Evolutionary conservation across 2,329 filamentous ascomycete genomes (phyloP), one percentile per base, ranked within the genome.

Genomic region (Alternaria angustiovoidea): DNA sequence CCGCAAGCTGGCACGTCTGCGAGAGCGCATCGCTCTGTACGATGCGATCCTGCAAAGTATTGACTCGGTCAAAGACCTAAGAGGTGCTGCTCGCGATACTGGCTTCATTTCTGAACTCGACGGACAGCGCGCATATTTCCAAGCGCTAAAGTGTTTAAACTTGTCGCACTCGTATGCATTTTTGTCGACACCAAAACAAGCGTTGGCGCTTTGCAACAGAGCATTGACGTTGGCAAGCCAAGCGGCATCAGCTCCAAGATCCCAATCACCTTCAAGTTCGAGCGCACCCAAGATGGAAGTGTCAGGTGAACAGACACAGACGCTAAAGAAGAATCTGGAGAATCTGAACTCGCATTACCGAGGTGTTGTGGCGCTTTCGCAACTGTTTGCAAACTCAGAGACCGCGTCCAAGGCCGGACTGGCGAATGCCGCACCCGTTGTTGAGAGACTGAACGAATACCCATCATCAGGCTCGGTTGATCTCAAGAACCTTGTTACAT

Each of bases 1-100:
- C 20, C 89, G 89, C 64, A 93, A 92, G 75, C 82, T 97, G 52
- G 89, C 90, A 12, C 89, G 91, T 70, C 83, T 98, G 52, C 91
- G 93, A 73, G 94, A 98, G 77, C 90, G 92, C 70, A 88, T 92
- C 14, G 94, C 94, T 3, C 84, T 99, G 2, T 98, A 97, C 75
- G 93, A 97, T 75, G 92, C 93, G 24, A 96, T 91, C 8, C 81
- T 97, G 24, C 92, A 97, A 79, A 97, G 93, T 78, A 84, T 99
- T 61, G 91, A 97, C 66, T 92, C 93, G 5, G 89, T 97, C 76
- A 92, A 91, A 70, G 93, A 97, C 61, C 85, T 99, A 14, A 91
- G 93, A 2, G 95, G 95, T 78, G 91, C 97, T 18, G 93, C 93
- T 36, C 91, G 93, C 42, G 95, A 99, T 72, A 85, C 88, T 41